phyloP scores from a whole-genome alignment of 139 green algal genomes.

The Micractinium sp. region DNA sequence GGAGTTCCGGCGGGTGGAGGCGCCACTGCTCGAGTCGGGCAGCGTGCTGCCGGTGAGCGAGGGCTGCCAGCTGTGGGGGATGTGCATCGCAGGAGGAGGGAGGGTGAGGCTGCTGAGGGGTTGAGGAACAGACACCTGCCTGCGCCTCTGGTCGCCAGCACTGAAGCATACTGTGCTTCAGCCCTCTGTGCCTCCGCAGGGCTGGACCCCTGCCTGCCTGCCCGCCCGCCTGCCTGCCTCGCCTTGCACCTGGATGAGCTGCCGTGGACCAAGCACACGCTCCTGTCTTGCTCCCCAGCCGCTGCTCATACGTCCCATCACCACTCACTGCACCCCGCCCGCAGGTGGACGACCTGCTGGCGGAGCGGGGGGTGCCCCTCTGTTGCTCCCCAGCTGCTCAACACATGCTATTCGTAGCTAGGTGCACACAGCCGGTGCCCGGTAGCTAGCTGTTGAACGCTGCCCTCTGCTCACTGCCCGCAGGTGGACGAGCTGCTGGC shows the following conservation, averaged over 20 bases:
- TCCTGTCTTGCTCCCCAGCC: background rate
- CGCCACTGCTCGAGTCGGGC: background rate
- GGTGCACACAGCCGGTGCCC: no score
- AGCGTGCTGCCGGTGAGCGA: constrained; percentile 13
- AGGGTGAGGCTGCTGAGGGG: background rate
- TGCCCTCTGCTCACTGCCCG: no score
- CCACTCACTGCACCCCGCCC: background rate
- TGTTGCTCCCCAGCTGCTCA: no score
- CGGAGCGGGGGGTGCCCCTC: background rate
- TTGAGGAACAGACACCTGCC: background rate
- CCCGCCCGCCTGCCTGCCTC: no score
- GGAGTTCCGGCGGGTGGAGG: background rate
- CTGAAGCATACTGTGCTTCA: background rate
- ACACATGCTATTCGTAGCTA: no score
- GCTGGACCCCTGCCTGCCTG: no score
- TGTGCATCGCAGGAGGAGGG: background rate
- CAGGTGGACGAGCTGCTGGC: background rate
- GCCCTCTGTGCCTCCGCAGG: no score
- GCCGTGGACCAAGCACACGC: no score
- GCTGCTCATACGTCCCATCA: background rate
- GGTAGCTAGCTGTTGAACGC: no score
- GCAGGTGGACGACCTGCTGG: constrained; percentile 1
- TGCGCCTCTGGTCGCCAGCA: background rate
- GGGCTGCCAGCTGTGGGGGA: background rate
- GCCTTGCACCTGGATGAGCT: no score